Conservation (phyloP, 257 asterid species). For the Solanum chilense region DNA sequence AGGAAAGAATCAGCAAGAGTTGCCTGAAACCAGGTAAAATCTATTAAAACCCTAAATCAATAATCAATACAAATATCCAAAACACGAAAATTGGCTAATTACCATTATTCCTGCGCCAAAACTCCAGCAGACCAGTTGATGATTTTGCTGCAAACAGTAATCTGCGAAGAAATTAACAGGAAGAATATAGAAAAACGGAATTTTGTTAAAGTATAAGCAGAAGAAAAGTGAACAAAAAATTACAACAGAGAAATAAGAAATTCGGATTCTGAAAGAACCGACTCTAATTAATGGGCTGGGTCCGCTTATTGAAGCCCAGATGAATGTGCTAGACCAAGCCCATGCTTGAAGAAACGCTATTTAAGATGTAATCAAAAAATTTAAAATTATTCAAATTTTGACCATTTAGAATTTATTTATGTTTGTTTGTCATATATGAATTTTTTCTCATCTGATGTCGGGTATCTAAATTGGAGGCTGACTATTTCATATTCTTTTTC, state of each 20-base stretch:
- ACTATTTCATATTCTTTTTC: too few species aligned
- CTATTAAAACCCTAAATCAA: background rate
- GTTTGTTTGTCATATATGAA: too few species aligned
- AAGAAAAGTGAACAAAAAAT: background rate
- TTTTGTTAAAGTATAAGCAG: background rate
- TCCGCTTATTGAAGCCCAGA: background rate
- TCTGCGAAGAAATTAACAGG: background rate
- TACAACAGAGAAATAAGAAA: background rate
- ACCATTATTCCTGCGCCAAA: background rate
- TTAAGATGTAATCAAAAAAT: background rate
- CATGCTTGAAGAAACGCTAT: background rate
- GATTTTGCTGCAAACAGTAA: background rate
- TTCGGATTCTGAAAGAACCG: background rate
- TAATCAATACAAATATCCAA: background rate
- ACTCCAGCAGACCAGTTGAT: background rate
- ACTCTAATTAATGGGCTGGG: background rate
- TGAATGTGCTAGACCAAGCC: background rate
- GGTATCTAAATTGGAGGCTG: fast-evolving
- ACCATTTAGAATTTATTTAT: background rate
- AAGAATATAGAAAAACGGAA: background rate
- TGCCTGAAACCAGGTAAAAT: conserved; percentile 45
- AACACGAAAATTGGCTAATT: background rate
- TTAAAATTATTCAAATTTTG: too few species aligned
- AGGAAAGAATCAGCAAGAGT: conserved; percentile 91
- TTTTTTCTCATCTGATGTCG: too few species aligned